Percentiles rank a stretch among this genome's conserved stretches.
Evolutionary conservation across 2,329 filamentous ascomycete genomes (phyloP).

Genomic region (Penicillium sp.): DNA sequence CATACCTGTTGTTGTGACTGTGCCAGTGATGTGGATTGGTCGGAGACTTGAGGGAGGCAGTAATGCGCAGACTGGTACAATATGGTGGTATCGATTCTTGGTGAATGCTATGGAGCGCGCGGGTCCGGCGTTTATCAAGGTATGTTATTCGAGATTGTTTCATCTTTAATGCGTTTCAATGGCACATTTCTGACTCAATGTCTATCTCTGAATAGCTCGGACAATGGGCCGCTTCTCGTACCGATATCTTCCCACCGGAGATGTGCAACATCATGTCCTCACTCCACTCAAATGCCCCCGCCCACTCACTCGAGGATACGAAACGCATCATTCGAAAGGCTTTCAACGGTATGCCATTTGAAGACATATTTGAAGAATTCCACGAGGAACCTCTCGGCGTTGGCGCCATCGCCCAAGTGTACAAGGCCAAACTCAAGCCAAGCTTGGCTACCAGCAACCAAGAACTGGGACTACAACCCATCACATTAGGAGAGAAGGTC

Average conservation of each 20-base stretch:
- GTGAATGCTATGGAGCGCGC: slow-evolving; percentile 90
- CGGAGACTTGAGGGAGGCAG: slow-evolving; percentile 66
- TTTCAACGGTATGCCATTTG: slow-evolving; percentile 79
- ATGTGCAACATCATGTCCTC: slow-evolving; percentile 94
- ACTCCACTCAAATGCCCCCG: slow-evolving; percentile 91
- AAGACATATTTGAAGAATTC: slow-evolving; percentile 96
- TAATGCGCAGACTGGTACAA: slow-evolving; percentile 77
- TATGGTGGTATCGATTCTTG: slow-evolving; percentile 95
- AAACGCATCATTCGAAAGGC: slow-evolving; percentile 79
- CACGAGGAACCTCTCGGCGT: slow-evolving; percentile 87
- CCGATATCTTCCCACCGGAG: slow-evolving; percentile 93
- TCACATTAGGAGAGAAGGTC: slow-evolving; percentile 71
- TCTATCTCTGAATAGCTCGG: slow-evolving; percentile 67
- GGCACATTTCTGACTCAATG: background rate
- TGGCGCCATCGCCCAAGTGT: slow-evolving; percentile 96
- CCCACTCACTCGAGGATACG: slow-evolving; percentile 82
- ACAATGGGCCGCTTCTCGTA: slow-evolving; percentile 96
- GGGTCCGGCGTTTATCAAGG: slow-evolving; percentile 97
- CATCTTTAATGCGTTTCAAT: background rate
- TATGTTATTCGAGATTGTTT: slow-evolving; percentile 41
- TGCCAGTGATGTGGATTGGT: slow-evolving; percentile 84
- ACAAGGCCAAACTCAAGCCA: slow-evolving; percentile 89
- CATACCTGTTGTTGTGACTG: slow-evolving; percentile 80
- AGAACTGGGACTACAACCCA: slow-evolving; percentile 59
- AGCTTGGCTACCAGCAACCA: slow-evolving; percentile 70